These are phyloP conservation scores for Syncephalastrum sp. DNA, from an alignment of 371 early-diverging fungal species.

Conservation along the genomic window DNA sequence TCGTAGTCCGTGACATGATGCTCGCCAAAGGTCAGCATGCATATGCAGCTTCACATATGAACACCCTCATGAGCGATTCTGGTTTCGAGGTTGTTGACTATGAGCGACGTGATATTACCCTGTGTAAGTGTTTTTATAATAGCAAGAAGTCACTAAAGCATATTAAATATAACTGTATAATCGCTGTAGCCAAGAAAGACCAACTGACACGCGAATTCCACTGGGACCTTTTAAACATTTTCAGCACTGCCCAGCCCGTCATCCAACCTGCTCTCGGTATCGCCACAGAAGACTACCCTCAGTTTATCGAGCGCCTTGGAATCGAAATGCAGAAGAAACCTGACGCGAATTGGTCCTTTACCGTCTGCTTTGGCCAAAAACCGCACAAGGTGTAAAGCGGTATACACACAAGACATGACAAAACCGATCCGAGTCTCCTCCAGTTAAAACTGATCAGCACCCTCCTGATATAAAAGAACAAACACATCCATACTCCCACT, in stretches of 20 bases:
- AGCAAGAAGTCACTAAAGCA: not conserved
- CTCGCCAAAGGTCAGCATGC: constrained; percentile 7
- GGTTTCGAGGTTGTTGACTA: constrained; percentile 30
- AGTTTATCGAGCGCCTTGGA: constrained; percentile 13
- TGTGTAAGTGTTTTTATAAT: constrained; percentile 7
- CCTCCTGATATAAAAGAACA: not conserved
- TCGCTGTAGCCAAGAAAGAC: not conserved
- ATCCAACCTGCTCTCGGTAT: constrained; percentile 10
- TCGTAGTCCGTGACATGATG: constrained; percentile 16
- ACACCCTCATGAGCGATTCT: constrained; percentile 20
- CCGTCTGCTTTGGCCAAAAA: constrained; percentile 15
- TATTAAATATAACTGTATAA: not conserved
- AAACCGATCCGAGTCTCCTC: too few relatives aligned
- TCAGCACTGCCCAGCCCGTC: not conserved
- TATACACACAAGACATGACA: not conserved
- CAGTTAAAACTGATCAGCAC: too few relatives aligned
- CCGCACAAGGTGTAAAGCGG: not conserved
- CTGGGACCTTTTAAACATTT: constrained; percentile 1
- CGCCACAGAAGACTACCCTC: constrained; percentile 14
- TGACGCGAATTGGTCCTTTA: constrained; percentile 16
- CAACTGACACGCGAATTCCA: constrained; percentile 3
- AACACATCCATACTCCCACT: constrained; percentile 1
- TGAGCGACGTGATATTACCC: constrained; percentile 19
- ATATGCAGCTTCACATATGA: constrained; percentile 33
- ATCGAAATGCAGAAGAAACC: constrained; percentile 10